phyloP scores from a whole-genome alignment of 805 yeast species.

The Ogataea polymorpha region DNA sequence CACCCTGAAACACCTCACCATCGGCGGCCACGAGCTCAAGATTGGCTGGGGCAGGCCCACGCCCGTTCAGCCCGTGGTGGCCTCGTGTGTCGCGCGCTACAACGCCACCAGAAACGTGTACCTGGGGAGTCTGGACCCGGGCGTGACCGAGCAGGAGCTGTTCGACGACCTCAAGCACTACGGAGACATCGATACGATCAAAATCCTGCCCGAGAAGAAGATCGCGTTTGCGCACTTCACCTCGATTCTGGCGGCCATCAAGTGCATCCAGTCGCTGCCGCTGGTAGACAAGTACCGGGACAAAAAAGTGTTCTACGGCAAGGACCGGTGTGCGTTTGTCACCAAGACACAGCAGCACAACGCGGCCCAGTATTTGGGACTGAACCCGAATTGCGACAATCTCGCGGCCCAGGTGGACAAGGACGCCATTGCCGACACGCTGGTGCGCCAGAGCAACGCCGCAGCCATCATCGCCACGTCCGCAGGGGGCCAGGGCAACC shows the following conservation, averaged over 20 bases:
- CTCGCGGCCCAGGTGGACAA: slow-evolving; percentile 57
- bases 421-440: slow-evolving; percentile 63
- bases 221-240: slow-evolving; percentile 90
- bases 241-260: slow-evolving; percentile 79
- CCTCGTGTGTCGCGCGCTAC: slow-evolving; percentile 73
- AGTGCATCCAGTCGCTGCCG: slow-evolving; percentile 76
- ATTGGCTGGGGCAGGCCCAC: slow-evolving; percentile 92
- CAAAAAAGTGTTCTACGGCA: slow-evolving; percentile 84
- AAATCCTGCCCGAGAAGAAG: slow-evolving; percentile 74
- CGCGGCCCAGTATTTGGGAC: slow-evolving; percentile 91
- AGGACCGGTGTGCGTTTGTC: slow-evolving; percentile 91
- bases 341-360: slow-evolving; percentile 95
- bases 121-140: slow-evolving; percentile 67
- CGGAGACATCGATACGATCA: slow-evolving; percentile 84
- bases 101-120: slow-evolving; percentile 94
- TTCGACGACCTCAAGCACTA: slow-evolving; percentile 62
- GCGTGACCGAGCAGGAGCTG: slow-evolving; percentile 63
- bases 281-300: slow-evolving; percentile 65
- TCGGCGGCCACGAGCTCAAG: slow-evolving; percentile 76
- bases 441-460: slow-evolving; percentile 92
- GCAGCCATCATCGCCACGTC: slow-evolving; percentile 96
- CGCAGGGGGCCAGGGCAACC: slow-evolving; percentile 88
- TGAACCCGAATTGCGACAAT: slow-evolving; percentile 86
- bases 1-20: slow-evolving; percentile 73
- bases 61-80: slow-evolving; percentile 69